Percentiles rank a stretch among this genome's conserved stretches.
Evolutionary conservation across 495 filamentous ascomycete genomes (phyloP).

Genomic region (Halenospora varia): DNA sequence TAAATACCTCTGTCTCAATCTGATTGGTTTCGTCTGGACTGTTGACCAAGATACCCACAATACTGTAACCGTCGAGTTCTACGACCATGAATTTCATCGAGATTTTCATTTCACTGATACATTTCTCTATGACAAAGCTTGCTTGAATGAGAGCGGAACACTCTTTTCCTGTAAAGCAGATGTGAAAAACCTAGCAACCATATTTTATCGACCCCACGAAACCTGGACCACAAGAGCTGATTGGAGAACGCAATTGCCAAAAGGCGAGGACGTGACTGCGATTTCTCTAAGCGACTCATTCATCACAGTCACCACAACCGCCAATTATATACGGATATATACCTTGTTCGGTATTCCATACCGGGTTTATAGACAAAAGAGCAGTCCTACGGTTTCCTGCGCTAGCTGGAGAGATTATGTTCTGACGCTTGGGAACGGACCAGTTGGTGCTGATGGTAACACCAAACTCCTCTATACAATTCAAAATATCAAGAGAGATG

Average conservation of each 20-base stretch:
- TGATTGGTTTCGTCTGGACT: conserved; percentile 94
- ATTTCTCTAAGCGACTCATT: conserved; percentile 93
- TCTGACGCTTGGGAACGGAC: conserved; percentile 87
- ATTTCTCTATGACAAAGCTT: conserved; percentile 94
- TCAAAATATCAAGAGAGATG: conserved; percentile 89
- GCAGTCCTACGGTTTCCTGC: conserved; percentile 82
- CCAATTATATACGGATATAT: conserved; percentile 85
- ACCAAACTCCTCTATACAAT: conserved; percentile 79
- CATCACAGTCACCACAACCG: conserved; percentile 77
- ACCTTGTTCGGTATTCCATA: conserved; percentile 90
- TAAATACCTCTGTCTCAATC: conserved; percentile 88
- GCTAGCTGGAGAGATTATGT: conserved; percentile 92
- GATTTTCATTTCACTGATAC: conserved; percentile 98
- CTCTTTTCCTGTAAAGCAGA: conserved; percentile 80
- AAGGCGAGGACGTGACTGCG: conserved; percentile 73
- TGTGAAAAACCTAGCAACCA: conserved; percentile 64
- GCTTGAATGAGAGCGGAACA: conserved; percentile 74
- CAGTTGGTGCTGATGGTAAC: conserved; percentile 71
- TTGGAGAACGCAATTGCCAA: conserved; percentile 82
- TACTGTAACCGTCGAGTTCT: conserved; percentile 96
- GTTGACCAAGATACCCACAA: conserved; percentile 92
- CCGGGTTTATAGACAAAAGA: conserved; percentile 86
- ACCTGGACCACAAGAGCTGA: conserved; percentile 90
- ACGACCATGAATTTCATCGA: conserved; percentile 84
- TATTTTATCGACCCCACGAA: conserved; percentile 97